phyloP scores from a whole-genome alignment of 2,329 filamentous ascomycete species.

The Alternaria consortialis region DNA sequence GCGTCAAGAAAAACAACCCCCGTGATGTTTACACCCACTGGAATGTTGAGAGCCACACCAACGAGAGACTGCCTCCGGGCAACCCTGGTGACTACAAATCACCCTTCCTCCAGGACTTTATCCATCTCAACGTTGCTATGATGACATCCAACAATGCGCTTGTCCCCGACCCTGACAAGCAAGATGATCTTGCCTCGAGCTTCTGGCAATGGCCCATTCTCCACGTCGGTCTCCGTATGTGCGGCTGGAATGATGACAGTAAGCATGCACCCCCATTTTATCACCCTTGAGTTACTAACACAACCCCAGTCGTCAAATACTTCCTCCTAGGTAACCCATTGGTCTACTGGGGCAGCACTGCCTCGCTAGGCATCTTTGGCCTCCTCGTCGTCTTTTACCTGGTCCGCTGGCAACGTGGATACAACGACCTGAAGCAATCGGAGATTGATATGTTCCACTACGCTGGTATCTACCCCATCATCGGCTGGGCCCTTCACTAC shows the following conservation, averaged over 20 bases:
- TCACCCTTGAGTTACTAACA: conserved; percentile 21
- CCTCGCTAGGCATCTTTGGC: conserved; percentile 76
- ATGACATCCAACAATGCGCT: conserved; percentile 99
- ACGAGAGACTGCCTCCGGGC: conserved; percentile 88
- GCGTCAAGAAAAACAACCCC: conserved; percentile 90
- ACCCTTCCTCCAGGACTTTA: conserved; percentile 96
- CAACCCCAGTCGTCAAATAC: conserved; percentile 78
- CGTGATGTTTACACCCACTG: conserved; percentile 96
- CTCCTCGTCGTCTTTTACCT: conserved; percentile 83
- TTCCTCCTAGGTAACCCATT: conserved; percentile 97
- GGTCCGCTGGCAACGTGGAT: conserved; percentile 95
- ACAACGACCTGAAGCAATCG: conserved; percentile 76
- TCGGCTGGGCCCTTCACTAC: conserved; percentile 97
- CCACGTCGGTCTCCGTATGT: conserved; percentile 96
- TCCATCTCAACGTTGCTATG: conserved; percentile 98
- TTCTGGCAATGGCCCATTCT: conserved; percentile 99
- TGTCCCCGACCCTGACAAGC: conserved; percentile 97
- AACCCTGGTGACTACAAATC: conserved; percentile 94
- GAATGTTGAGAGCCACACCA: conserved; percentile 96
- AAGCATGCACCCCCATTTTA: conserved; percentile 19
- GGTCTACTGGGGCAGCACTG: conserved; percentile 94
- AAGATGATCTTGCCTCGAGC: conserved; percentile 93
- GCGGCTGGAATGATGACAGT: conserved; percentile 91
- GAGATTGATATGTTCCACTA: conserved; percentile 97
- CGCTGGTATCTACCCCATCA: conserved; percentile 85